Percentiles rank a stretch among this genome's conserved stretches.
phyloP scores from a whole-genome alignment of 306 rosid species.

The Inga leiocalycina region DNA sequence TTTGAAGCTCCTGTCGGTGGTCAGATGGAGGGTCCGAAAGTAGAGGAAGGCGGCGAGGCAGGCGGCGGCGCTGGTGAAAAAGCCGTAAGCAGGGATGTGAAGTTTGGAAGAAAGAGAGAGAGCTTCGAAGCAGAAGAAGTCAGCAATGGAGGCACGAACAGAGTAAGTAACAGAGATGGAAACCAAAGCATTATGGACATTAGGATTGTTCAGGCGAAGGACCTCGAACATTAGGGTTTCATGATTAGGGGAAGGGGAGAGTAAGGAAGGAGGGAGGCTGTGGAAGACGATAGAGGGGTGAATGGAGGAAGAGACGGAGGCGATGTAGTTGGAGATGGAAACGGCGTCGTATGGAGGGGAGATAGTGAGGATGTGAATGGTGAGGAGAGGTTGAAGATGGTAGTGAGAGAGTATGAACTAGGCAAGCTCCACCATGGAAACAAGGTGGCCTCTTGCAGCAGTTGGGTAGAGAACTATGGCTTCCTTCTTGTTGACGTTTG shows the following conservation, averaged over 20 bases:
- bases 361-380: conserved; percentile 43
- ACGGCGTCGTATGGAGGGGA: conserved; percentile 35
- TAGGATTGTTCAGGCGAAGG: conserved; percentile 32
- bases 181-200: conserved; percentile 19
- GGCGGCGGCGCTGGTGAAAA: conserved; percentile 16
- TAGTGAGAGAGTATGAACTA: conserved; percentile 34
- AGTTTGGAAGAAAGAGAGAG: conserved; percentile 33
- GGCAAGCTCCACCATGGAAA: conserved; percentile 48
- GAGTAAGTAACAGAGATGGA: conserved; percentile 20
- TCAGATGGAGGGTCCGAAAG: conserved; percentile 32
- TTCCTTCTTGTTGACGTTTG: background rate
- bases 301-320: conserved; percentile 42
- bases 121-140: conserved; percentile 35
- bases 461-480: conserved; percentile 50
- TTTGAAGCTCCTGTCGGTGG: conserved; percentile 32
- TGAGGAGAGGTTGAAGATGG: conserved; percentile 6
- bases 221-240: conserved; percentile 35
- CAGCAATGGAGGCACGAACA: conserved; percentile 46
- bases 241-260: conserved; percentile 30
- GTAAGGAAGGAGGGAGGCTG: conserved; percentile 14
- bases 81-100: conserved; percentile 39
- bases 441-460: conserved; percentile 44
- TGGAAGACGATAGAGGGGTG: conserved; percentile 40
- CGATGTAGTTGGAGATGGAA: conserved; percentile 32
- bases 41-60: conserved; percentile 21